Evolutionary conservation across 805 yeast species (phyloP).

Genomic region (Yarrowia bubula): DNA sequence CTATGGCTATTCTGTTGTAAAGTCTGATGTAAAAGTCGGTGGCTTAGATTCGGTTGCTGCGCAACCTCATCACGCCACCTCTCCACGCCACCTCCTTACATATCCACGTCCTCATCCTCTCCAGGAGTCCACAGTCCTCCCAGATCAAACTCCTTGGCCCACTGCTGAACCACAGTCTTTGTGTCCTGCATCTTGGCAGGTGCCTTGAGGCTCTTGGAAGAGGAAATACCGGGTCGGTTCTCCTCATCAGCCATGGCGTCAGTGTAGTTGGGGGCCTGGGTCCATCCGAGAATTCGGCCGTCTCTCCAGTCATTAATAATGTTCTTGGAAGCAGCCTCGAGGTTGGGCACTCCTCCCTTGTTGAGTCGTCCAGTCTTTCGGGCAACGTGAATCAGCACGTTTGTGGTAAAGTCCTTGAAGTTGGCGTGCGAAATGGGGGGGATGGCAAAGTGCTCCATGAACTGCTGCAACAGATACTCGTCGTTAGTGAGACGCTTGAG

Average conservation of each 20-base stretch:
- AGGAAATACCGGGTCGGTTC: slow-evolving; percentile 36
- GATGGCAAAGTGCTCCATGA: slow-evolving; percentile 68
- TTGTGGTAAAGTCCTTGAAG: slow-evolving; percentile 75
- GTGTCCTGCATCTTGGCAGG: slow-evolving; percentile 47
- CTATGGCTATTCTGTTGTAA: too few relatives aligned
- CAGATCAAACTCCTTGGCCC: slow-evolving; percentile 94
- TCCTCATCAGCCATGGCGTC: slow-evolving; percentile 33
- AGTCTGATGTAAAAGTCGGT: too few relatives aligned
- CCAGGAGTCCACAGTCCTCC: slow-evolving; percentile 62
- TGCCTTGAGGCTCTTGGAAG: slow-evolving; percentile 33
- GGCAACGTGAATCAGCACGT: slow-evolving; percentile 87
- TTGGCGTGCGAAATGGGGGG: slow-evolving; percentile 76
- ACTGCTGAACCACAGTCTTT: slow-evolving; percentile 75
- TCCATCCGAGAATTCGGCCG: slow-evolving; percentile 91
- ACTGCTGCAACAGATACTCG: slow-evolving; percentile 60
- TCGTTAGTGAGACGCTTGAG: slow-evolving; percentile 73
- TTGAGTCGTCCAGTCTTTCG: slow-evolving; percentile 89
- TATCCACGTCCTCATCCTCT: slow-evolving; percentile 29
- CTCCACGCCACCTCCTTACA: slow-evolving; percentile 1
- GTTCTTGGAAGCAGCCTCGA: slow-evolving; percentile 77
- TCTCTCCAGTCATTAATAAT: slow-evolving; percentile 96
- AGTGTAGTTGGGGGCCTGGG: slow-evolving; percentile 37
- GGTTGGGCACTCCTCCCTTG: slow-evolving; percentile 88
- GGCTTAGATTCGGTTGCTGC: background rate
- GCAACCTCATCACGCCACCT: background rate